These are phyloP conservation scores for Exobasidium rhododendri DNA, from an alignment of 1,284 basidiomycete genomes.

Conservation along the genomic window DNA sequence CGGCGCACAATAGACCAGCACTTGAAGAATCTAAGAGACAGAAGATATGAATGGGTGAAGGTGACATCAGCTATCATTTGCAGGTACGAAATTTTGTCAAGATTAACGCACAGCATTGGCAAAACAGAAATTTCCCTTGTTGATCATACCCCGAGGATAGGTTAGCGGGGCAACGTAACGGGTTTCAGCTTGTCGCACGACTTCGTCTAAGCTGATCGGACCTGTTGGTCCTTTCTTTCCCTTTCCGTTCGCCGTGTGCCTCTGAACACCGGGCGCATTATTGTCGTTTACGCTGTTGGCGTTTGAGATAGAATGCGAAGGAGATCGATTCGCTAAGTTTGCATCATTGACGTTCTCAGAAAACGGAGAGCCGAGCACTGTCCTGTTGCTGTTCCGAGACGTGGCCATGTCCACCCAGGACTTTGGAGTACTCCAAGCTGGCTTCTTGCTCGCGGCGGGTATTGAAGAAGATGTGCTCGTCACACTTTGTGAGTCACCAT, in stretches of 20 bases:
- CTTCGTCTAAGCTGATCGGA: neutral
- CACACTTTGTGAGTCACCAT: conserved; percentile 14
- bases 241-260: neutral
- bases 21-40: too few species aligned
- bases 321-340: conserved; percentile 5
- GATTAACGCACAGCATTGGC: conserved; percentile 90
- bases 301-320: neutral
- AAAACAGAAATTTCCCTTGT: conserved; percentile 96
- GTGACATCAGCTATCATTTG: neutral
- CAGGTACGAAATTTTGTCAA: conserved; percentile 25
- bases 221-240: neutral
- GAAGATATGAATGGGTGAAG: too few species aligned
- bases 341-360: conserved; percentile 13
- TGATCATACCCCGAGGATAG: conserved; percentile 79
- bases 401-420: conserved; percentile 13
- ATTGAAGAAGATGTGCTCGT: neutral
- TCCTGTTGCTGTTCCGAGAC: conserved; percentile 15
- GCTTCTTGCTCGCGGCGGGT: neutral
- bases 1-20: conserved; percentile 80
- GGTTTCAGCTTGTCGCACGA: neutral
- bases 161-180: conserved; percentile 57
- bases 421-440: conserved; percentile 12
- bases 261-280: neutral
- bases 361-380: neutral
- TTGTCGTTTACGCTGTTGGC: conserved; percentile 10